Evolutionary conservation across 768 basidiomycete species (phyloP), one percentile per base, ranked within the genome.

Genomic region (Asterophora lycoperdoides): DNA sequence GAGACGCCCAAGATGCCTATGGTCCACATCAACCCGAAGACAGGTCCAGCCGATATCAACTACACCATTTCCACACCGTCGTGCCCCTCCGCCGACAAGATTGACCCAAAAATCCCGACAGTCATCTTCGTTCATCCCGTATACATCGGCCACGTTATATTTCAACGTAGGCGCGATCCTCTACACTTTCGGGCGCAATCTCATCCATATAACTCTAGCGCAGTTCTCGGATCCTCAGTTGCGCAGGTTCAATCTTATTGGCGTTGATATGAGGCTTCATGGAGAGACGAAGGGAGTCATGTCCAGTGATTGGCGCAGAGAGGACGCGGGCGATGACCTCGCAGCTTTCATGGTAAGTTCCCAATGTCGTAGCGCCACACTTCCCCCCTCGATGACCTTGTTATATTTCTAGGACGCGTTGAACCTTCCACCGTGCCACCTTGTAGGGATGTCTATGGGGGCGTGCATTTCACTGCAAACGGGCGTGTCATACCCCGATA

Each of bases 11-110:
- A 38, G 46, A 70, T 70, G 67, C 67, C 65, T 46, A 58, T 58
- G 41, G 53, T 68, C 42, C 53, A 59, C 35, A 60, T 65, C 38
- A 60, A 63, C 35, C 63, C 62, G 2, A 37, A 58, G 11, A 51
- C 54, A 13, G 70, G 70, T 10, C 54, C 60, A n/a, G 60, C 63
- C 13, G 53, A 57, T n/a, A 51, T 71, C 52, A 52, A 61, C 46
- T 72, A 71, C 48, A 65, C 64, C 18, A 68, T 73, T 32, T 67
- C 68, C 8, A 72, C 69, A 2, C 71, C 71, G 5, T 47, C 54
- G 20, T 52, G 55, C 15, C 48, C 57, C 10, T 62, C 59, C 42
- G 64, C 68, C 6, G 46, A 63, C 15, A 46, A 34, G 9, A 68
- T 69, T 33, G 64, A 69, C 42, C 53, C 53, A 14, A 54, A 47